These are phyloP conservation scores for Daldinia bambusicola DNA, from an alignment of 495 filamentous ascomycete species.

Conservation along the genomic window DNA sequence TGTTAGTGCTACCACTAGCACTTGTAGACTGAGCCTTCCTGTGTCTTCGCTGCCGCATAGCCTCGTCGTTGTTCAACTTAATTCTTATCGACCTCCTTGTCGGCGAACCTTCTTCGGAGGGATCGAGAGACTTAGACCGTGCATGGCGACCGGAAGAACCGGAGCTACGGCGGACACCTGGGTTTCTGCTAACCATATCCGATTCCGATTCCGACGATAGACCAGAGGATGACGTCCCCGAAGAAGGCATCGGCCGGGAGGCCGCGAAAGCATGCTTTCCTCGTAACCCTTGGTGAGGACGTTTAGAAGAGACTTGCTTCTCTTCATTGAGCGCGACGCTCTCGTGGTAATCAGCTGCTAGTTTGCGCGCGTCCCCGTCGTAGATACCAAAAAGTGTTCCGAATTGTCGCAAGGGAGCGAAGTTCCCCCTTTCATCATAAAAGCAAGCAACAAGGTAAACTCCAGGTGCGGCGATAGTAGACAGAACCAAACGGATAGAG, in stretches of 20 bases:
- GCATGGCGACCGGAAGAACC: conserved; percentile 51
- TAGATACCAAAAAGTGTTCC: conserved; percentile 65
- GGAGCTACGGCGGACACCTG: conserved; percentile 46
- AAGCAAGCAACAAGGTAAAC: conserved; percentile 83
- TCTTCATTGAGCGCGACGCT: conserved; percentile 45
- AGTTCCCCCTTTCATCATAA: conserved; percentile 80
- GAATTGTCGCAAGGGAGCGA: conserved; percentile 74
- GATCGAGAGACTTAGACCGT: conserved; percentile 65
- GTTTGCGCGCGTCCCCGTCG: conserved; percentile 50
- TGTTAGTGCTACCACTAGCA: conserved; percentile 44
- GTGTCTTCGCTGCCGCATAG: conserved; percentile 69
- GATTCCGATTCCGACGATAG: conserved; percentile 70
- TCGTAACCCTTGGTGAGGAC: conserved; percentile 20
- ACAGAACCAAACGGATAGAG: conserved; percentile 78
- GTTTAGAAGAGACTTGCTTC: conserved; percentile 37
- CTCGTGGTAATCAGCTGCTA: conserved; percentile 53
- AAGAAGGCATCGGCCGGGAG: conserved; percentile 60
- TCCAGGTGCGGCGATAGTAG: conserved; percentile 79
- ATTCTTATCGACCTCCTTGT: conserved; percentile 87
- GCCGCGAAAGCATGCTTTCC: conserved; percentile 40
- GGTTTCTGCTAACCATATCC: conserved; percentile 50
- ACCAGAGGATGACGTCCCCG: conserved; percentile 68
- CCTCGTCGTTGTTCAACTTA: conserved; percentile 87
- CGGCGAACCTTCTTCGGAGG: conserved; percentile 69
- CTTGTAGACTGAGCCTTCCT: conserved; percentile 59